Evolutionary conservation across 2,329 filamentous ascomycete genomes (phyloP).

Genomic region (Fusarium sp.): DNA sequence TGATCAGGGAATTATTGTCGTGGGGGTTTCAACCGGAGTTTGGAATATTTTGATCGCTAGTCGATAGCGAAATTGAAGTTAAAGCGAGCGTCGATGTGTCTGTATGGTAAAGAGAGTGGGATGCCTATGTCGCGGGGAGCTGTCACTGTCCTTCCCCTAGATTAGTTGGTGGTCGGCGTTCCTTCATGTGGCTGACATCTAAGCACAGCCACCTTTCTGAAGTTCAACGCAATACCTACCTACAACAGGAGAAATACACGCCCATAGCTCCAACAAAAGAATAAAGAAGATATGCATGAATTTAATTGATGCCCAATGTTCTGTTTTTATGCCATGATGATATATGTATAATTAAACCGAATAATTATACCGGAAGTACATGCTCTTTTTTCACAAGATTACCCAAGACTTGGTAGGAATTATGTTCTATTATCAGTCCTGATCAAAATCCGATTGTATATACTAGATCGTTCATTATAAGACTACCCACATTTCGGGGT

Average conservation of each 20-base stretch:
- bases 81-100: constrained; percentile 24
- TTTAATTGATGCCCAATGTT: too few species aligned
- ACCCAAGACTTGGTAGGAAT: not conserved
- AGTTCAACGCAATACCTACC: constrained; percentile 3
- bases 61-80: not conserved
- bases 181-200: constrained; percentile 38
- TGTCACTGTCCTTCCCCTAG: constrained; percentile 23
- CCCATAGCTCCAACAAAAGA: not conserved
- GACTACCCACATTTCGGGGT: not conserved
- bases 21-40: not conserved
- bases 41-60: not conserved
- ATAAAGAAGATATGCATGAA: not conserved
- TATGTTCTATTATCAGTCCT: not conserved
- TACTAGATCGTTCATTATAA: not conserved
- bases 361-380: not conserved
- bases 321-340: too few species aligned
- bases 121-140: constrained; percentile 36
- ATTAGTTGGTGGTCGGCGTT: constrained; percentile 6
- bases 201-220: constrained; percentile 34
- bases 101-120: constrained; percentile 13
- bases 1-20: constrained; percentile 31
- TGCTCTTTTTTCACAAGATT: not conserved
- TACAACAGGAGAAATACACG: not conserved
- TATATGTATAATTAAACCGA: too few species aligned
- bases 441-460: not conserved